A percentile compares a stretch with the other conserved stretches of the same genome.
Evolutionary conservation across 768 basidiomycete genomes (phyloP).

Genomic region (Antrodiella citrinella): DNA sequence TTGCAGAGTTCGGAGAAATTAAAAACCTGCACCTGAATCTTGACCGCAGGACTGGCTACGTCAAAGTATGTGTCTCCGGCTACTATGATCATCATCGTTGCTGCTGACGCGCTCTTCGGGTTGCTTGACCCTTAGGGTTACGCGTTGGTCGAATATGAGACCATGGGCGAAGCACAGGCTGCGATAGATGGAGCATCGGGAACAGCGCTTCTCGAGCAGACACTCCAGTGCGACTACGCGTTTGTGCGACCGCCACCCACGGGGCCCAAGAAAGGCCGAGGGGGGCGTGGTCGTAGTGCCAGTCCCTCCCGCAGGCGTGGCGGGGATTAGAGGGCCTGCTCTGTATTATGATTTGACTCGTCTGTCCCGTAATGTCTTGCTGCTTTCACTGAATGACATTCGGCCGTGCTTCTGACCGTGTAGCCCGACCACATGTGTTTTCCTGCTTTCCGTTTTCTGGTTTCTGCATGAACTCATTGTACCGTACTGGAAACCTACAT

Average conservation of each 20-base stretch:
- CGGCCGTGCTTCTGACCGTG: background rate
- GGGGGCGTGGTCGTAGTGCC: constrained; percentile 58
- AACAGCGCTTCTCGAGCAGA: constrained; percentile 77
- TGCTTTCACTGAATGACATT: background rate
- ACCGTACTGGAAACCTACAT: background rate
- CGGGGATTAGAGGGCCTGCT: no score
- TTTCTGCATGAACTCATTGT: constrained; percentile 6
- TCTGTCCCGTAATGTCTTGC: background rate
- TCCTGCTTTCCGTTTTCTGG: constrained; percentile 5
- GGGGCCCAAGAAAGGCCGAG: constrained; percentile 72
- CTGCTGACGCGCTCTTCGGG: constrained; percentile 5
- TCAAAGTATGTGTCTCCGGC: constrained; percentile 59
- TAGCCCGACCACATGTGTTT: background rate
- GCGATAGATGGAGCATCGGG: constrained; percentile 90
- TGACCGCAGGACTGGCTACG: constrained; percentile 95
- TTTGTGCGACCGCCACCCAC: constrained; percentile 82
- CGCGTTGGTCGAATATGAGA: constrained; percentile 95
- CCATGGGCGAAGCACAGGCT: constrained; percentile 86
- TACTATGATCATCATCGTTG: constrained; percentile 1
- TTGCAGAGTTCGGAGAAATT: constrained; percentile 94
- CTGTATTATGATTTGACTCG: background rate
- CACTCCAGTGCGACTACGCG: constrained; percentile 83
- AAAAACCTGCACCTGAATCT: constrained; percentile 97
- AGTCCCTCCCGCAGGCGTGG: constrained; percentile 58
- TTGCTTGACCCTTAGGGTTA: constrained; percentile 95